phyloP scores from a whole-genome alignment of 192 early-diverging fungal species.

The Coemansia guatemalensis region DNA sequence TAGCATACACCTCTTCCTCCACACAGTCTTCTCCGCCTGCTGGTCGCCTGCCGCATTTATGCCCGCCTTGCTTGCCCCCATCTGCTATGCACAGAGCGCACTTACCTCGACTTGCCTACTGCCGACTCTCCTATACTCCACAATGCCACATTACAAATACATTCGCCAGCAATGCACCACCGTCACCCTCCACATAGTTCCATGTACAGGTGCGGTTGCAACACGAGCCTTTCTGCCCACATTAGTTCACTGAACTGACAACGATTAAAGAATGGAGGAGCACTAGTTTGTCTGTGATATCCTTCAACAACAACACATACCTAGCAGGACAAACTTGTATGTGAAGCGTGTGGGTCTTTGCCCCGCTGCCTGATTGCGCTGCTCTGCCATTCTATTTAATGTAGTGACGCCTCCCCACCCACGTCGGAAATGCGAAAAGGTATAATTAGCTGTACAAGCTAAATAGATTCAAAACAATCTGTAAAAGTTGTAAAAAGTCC shows the following conservation, averaged over 20 bases:
- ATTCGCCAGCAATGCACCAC: not conserved
- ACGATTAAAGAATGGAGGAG: not conserved
- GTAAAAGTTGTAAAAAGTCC: not conserved
- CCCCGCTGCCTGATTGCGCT: conserved; percentile 3
- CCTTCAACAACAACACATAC: conserved; percentile 39
- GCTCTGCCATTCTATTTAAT: conserved; percentile 9
- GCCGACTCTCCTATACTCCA: conserved; percentile 74
- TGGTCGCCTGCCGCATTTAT: not conserved
- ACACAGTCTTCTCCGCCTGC: not conserved
- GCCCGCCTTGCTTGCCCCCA: too few species aligned
- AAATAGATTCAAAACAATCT: not conserved
- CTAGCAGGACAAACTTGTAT: conserved; percentile 95
- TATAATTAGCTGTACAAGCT: not conserved
- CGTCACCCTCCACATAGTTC: not conserved
- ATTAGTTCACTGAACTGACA: not conserved
- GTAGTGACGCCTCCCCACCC: not conserved
- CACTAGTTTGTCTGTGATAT: not conserved
- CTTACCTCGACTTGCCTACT: conserved; percentile 93
- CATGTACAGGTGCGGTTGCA: not conserved
- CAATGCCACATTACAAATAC: not conserved
- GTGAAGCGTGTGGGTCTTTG: conserved; percentile 70
- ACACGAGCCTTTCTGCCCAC: not conserved
- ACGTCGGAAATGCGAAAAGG: not conserved
- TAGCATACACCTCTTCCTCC: not conserved
- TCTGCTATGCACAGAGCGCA: not conserved